These are phyloP conservation scores for Chlorella ohadii DNA, from an alignment of 139 green algal species.

Conservation along the genomic window DNA sequence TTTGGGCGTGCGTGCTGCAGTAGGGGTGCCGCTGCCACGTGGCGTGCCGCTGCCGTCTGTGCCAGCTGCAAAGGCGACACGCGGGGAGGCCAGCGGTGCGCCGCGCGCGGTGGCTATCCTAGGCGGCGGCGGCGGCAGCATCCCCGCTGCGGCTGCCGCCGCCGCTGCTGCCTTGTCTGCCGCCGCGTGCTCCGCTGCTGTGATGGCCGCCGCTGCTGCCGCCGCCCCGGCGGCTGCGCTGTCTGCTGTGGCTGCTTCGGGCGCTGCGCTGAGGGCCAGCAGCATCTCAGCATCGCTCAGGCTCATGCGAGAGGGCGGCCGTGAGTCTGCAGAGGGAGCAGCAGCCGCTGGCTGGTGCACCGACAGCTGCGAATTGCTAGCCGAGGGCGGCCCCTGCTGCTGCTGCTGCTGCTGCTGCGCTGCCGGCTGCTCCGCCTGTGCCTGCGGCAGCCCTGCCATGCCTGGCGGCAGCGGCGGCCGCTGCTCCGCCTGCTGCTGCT, in stretches of 20 bases:
- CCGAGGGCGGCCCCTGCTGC: neutral
- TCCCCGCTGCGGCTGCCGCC: neutral
- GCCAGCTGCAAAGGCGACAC: too few relatives aligned
- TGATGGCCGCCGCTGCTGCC: neutral
- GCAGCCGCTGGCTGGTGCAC: neutral
- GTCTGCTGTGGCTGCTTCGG: conserved; percentile 13
- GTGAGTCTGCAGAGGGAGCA: neutral
- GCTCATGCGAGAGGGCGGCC: neutral
- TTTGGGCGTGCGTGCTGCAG: neutral
- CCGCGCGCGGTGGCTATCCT: neutral
- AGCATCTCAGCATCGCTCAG: conserved; percentile 23
- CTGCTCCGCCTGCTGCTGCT: neutral
- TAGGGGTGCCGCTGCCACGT: neutral
- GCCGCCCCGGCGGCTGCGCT: neutral
- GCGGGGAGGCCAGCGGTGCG: neutral
- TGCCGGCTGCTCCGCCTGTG: neutral
- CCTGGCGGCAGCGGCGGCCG: neutral
- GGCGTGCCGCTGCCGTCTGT: conserved; percentile 2
- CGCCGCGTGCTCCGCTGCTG: conserved; percentile 7
- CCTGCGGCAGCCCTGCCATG: neutral
- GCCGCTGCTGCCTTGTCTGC: neutral
- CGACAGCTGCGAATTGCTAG: neutral
- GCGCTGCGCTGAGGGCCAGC: neutral
- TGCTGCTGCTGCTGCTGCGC: conserved; percentile 22
- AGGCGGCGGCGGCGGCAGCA: conserved; percentile 16